phyloP scores from a whole-genome alignment of 164 flowering plant genomes.

The Kingdonia uniflora region DNA sequence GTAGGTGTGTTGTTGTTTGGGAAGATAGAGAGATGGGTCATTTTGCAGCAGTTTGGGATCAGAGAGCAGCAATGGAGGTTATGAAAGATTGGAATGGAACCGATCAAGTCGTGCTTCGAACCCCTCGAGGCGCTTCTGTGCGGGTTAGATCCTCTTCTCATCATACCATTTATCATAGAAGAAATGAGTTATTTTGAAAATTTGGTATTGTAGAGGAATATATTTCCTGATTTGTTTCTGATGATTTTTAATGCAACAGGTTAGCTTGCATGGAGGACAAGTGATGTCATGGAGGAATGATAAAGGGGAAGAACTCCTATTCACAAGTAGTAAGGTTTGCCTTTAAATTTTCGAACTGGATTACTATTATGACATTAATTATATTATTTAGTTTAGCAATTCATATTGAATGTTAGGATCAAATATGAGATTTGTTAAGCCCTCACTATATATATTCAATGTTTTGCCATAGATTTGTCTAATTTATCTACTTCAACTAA shows the following conservation, averaged over 20 bases:
- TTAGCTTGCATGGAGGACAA: slow-evolving; percentile 88
- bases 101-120: slow-evolving; percentile 61
- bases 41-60: slow-evolving; percentile 65
- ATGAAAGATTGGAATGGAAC: slow-evolving; percentile 85
- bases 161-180: neutral
- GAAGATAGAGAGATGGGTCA: slow-evolving; percentile 53
- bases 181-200: neutral
- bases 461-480: too few relatives aligned
- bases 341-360: slow-evolving; percentile 2
- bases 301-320: slow-evolving; percentile 83
- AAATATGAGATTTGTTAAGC: neutral
- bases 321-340: slow-evolving; percentile 81
- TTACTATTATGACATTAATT: neutral
- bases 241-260: slow-evolving; percentile 27
- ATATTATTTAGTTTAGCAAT: neutral
- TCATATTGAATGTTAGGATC: neutral
- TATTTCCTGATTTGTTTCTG: slow-evolving; percentile 9
- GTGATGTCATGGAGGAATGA: slow-evolving; percentile 82
- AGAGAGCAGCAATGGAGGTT: slow-evolving; percentile 47
- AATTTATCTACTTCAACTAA: too few relatives aligned
- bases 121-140: slow-evolving; percentile 44
- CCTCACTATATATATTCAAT: neutral
- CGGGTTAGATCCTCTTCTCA: slow-evolving; percentile 37
- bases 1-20: neutral
- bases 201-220: neutral